phyloP scores from a whole-genome alignment of 2,329 filamentous ascomycete genomes.

The Allantophomopsis cytisporea region DNA sequence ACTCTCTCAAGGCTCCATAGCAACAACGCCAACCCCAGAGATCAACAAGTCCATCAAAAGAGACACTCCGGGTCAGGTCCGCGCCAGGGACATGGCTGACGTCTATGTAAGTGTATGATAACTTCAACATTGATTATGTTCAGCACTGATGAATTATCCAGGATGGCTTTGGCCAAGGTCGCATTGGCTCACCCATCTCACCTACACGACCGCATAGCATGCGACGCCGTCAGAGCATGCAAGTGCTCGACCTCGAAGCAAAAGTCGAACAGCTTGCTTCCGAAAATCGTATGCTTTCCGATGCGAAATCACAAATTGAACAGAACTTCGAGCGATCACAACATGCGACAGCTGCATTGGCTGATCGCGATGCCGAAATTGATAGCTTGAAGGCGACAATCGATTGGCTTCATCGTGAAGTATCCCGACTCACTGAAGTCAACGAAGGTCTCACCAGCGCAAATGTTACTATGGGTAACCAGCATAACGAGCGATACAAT shows the following conservation, averaged over 20 bases:
- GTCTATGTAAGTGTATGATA: constrained; percentile 63
- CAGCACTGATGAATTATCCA: constrained; percentile 23
- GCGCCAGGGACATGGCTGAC: constrained; percentile 78
- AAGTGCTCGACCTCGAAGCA: constrained; percentile 82
- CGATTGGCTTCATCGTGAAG: constrained; percentile 69
- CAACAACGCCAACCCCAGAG: constrained; percentile 12
- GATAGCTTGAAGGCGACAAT: constrained; percentile 67
- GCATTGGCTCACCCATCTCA: constrained; percentile 73
- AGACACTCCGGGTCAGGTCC: constrained; percentile 78
- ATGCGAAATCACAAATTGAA: constrained; percentile 60
- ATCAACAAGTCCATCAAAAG: constrained; percentile 56
- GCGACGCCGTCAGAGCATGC: constrained; percentile 94
- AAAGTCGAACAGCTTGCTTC: constrained; percentile 71
- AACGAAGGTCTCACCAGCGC: constrained; percentile 69
- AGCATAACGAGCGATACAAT: constrained; percentile 60
- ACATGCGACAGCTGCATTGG: constrained; percentile 54
- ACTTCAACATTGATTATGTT: background rate
- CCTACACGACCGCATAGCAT: constrained; percentile 91
- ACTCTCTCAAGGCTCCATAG: constrained; percentile 22
- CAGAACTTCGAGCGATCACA: constrained; percentile 44
- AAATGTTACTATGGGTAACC: constrained; percentile 61
- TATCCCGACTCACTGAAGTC: constrained; percentile 65
- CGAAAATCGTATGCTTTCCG: constrained; percentile 70
- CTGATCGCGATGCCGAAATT: constrained; percentile 79
- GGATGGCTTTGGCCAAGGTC: constrained; percentile 91